These are phyloP conservation scores for Cryptomeria japonica DNA, from an alignment of 75 land plant genomes.

Conservation along the genomic window DNA sequence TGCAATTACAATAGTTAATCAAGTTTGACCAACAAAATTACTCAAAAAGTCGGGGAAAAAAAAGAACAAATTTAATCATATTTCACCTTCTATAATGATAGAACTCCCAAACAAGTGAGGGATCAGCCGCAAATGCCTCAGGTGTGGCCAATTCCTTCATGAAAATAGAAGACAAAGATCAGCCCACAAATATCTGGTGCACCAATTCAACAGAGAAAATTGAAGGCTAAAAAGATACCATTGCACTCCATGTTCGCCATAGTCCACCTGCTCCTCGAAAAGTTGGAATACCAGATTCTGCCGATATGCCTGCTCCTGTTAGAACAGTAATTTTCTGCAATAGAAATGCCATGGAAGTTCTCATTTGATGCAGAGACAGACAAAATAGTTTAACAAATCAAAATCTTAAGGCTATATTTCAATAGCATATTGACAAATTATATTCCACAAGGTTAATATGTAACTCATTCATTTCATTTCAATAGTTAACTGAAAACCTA, in stretches of 20 bases:
- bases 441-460: neutral
- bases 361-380: neutral
- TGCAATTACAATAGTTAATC: neutral
- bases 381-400: neutral
- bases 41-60: neutral
- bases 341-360: neutral
- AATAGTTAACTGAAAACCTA: neutral
- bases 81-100: slow-evolving; percentile 52
- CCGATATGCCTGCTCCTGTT: slow-evolving; percentile 58
- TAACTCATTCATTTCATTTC: neutral
- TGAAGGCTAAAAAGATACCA: slow-evolving; percentile 21
- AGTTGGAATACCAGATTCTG: slow-evolving; percentile 60
- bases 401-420: neutral
- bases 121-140: slow-evolving; percentile 44
- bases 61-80: neutral
- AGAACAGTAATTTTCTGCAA: slow-evolving; percentile 55
- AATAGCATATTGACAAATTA: neutral
- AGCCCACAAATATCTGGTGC: neutral
- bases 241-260: slow-evolving; percentile 55
- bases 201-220: slow-evolving; percentile 10
- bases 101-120: slow-evolving; percentile 59
- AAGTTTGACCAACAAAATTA: neutral
- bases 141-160: slow-evolving; percentile 55
- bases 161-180: slow-evolving; percentile 6
- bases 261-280: slow-evolving; percentile 54